Evolutionary conservation across 2,329 filamentous ascomycete species (phyloP).

Genomic region (Penicillium sp.): DNA sequence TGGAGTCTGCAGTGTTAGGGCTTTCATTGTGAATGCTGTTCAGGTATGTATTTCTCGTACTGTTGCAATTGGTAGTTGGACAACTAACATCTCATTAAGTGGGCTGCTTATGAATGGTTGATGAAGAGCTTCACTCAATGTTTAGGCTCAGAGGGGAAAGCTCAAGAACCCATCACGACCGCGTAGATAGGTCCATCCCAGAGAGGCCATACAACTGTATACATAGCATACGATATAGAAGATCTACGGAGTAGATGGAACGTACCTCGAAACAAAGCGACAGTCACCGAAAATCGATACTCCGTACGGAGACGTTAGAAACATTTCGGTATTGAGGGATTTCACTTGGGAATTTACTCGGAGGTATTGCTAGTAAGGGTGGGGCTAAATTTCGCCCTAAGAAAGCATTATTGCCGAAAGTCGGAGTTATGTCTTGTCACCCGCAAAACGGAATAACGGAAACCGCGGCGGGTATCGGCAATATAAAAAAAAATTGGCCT

Average conservation of each 20-base stretch:
- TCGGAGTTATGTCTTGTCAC: slow-evolving; percentile 22
- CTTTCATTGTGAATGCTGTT: slow-evolving; percentile 91
- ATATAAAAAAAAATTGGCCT: slow-evolving; percentile 24
- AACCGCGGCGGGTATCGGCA: slow-evolving; percentile 32
- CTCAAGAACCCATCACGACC: not conserved
- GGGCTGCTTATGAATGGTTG: slow-evolving; percentile 86
- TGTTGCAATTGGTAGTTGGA: not conserved
- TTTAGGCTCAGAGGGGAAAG: slow-evolving; percentile 10
- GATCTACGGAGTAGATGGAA: not conserved
- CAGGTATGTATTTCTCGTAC: slow-evolving; percentile 44
- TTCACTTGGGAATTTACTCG: slow-evolving; percentile 26
- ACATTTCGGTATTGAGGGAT: slow-evolving; percentile 28
- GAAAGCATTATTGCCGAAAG: slow-evolving; percentile 27
- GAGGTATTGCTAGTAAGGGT: slow-evolving; percentile 27
- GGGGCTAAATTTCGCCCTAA: slow-evolving; percentile 29
- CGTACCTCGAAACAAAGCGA: no score
- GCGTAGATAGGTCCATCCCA: not conserved
- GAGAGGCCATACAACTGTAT: not conserved
- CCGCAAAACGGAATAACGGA: slow-evolving; percentile 30
- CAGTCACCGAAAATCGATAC: no score
- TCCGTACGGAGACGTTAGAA: no score
- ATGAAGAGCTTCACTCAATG: slow-evolving; percentile 52
- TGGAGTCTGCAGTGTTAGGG: slow-evolving; percentile 75
- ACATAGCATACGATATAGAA: not conserved
- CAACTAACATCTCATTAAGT: slow-evolving; percentile 49